Evolutionary conservation across 306 rosid genomes (phyloP).

Genomic region (Sphenostylis stenocarpa): DNA sequence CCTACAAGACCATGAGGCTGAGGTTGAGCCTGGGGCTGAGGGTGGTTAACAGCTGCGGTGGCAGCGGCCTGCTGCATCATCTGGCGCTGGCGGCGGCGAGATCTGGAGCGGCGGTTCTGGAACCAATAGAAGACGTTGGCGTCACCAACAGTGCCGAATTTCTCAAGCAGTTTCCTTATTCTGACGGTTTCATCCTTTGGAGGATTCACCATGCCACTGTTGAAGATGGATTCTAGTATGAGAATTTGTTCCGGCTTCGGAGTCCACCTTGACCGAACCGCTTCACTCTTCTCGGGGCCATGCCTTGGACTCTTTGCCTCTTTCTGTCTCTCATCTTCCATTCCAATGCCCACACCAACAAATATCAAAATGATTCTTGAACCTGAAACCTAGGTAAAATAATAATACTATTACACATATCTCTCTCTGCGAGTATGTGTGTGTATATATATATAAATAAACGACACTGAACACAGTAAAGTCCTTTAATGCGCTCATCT

Average conservation of each 20-base stretch:
- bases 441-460: background rate
- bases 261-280: conserved; percentile 91
- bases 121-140: conserved; percentile 99
- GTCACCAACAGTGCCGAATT: conserved; percentile 83
- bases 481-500: background rate
- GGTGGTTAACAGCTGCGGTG: background rate
- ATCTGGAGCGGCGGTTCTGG: conserved; percentile 91
- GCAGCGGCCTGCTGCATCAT: conserved; percentile 54
- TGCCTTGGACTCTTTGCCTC: conserved; percentile 47
- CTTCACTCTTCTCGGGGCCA: conserved; percentile 55
- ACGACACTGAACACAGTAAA: conserved; percentile 27
- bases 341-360: conserved; percentile 32
- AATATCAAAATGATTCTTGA: conserved; percentile 20
- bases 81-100: conserved; percentile 98
- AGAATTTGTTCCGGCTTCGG: conserved; percentile 93
- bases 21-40: background rate
- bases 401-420: background rate
- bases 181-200: conserved; percentile 85
- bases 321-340: conserved; percentile 62
- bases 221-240: conserved; percentile 93
- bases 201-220: conserved; percentile 95
- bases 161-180: conserved; percentile 77
- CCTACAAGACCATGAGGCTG: background rate
- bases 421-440: background rate
- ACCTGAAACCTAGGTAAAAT: conserved; percentile 53